These are phyloP conservation scores for Ascosphaera pollenicola DNA, from an alignment of 2,329 filamentous ascomycete species.

Conservation along the genomic window DNA sequence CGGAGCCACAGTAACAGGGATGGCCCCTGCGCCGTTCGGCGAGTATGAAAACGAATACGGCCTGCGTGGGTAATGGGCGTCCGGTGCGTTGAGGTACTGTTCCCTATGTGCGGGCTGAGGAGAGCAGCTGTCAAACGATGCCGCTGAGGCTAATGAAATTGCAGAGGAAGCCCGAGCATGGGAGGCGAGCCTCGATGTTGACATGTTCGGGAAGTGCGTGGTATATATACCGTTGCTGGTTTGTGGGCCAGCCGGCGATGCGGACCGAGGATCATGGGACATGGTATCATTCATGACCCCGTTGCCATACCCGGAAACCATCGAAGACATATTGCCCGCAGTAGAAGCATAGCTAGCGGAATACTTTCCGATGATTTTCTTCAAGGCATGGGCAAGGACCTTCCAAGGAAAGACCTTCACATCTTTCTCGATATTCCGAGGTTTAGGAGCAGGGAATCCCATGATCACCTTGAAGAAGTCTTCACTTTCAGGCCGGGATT, in stretches of 20 bases:
- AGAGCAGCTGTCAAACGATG: not conserved
- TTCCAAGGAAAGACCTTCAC: constrained; percentile 99
- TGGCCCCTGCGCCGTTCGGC: not conserved
- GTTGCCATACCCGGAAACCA: constrained; percentile 3
- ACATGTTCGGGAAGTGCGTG: constrained; percentile 1
- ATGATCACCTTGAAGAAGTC: constrained; percentile 99
- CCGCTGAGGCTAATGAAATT: not conserved
- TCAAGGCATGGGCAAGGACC: constrained; percentile 62
- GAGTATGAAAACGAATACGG: not conserved
- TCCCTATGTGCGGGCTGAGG: not conserved
- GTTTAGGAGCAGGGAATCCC: constrained; percentile 87
- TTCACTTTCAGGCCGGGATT: constrained; percentile 76
- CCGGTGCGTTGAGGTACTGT: not conserved
- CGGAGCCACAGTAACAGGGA: not conserved
- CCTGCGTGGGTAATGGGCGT: not conserved
- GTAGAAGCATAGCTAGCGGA: constrained; percentile 49
- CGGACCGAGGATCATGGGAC: not conserved
- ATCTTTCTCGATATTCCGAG: constrained; percentile 95
- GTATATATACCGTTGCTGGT: not conserved
- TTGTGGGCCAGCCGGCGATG: not conserved
- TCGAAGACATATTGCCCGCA: constrained; percentile 23
- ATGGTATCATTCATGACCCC: not conserved
- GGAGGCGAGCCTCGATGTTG: not conserved
- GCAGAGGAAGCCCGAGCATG: not conserved
- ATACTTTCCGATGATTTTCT: constrained; percentile 99